phyloP scores from a whole-genome alignment of 306 rosid genomes.

The Dryas alaskensis region DNA sequence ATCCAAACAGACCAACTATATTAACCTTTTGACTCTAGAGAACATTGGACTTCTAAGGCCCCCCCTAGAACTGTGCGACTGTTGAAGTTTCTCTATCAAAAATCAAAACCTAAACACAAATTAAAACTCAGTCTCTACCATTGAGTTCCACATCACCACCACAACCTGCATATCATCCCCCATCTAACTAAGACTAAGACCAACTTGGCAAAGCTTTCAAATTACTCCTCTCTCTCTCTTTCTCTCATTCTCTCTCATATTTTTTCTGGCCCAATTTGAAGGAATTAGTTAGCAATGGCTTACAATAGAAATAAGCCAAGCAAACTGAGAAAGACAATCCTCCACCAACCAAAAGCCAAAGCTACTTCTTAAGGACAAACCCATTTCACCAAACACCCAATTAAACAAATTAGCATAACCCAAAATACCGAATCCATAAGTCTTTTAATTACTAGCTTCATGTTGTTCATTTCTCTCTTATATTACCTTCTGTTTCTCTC shows the following conservation, averaged over 20 bases:
- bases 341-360: constrained; percentile 51
- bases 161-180: constrained; percentile 28
- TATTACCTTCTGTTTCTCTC: constrained; percentile 33
- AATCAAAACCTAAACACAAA: constrained; percentile 22
- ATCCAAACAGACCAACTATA: neutral
- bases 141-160: constrained; percentile 26
- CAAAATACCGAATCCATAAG: constrained; percentile 4
- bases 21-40: neutral
- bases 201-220: constrained; percentile 53
- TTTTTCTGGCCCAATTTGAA: constrained; percentile 1
- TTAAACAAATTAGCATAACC: constrained; percentile 37
- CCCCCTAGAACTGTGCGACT: neutral
- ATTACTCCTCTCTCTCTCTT: constrained; percentile 46
- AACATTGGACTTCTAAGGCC: neutral
- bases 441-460: constrained; percentile 5
- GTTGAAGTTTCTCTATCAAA: constrained; percentile 17
- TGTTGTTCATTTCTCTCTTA: constrained; percentile 39
- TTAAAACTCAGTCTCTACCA: constrained; percentile 28
- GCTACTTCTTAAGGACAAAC: constrained; percentile 50
- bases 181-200: constrained; percentile 48
- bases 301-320: constrained; percentile 6
- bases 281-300: constrained; percentile 42
- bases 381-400: constrained; percentile 68
- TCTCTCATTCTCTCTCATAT: neutral
- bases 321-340: constrained; percentile 56